Evolutionary conservation across 768 basidiomycete genomes (phyloP), one percentile per base, ranked within the genome.

Genomic region (Strobilomyces dryophilus): DNA sequence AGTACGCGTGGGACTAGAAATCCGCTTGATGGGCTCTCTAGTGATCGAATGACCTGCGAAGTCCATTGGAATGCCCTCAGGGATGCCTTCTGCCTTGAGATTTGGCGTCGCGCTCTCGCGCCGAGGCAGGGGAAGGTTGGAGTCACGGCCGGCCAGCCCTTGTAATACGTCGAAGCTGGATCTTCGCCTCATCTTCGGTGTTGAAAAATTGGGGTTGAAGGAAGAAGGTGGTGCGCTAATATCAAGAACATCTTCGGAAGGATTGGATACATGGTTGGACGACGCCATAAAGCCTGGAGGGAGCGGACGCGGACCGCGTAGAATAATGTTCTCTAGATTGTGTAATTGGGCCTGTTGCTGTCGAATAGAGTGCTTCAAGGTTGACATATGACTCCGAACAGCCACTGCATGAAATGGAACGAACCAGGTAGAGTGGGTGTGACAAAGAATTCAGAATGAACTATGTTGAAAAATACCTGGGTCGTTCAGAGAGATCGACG

Each of bases 341-440:
- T 84, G 79, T 34, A 90, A 68, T 61, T 91, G 87, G 18, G 89
- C 89, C 73, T 90, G 87, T 64, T 92, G 87, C 61, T 91, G 89
- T 56, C 89, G 75, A 61, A 92, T 92, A 65, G 78, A 81, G 66
- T 92, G 89, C 71, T 86, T 90, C 63, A 92, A 72, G 37, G 83
- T 84, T 59, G 87, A 89, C 71, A 92, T 84, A 55, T 91, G 89
- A 61, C 81, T 84, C 51, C 89, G 82, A 49, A 90, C 76, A 56
- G 83, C 79, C 64, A 90, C 89, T 92, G 62, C 46, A 62, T 55
- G 54, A 56, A 65, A 62, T 39, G 54, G 54, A 63, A 61, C 57
- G 66, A 65, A 69, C 62, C 61, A 51, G 52, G 47, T 59, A 41
- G 48, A 51, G 20, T 54, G 57, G 55, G 59, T 59, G 42, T 58